Evolutionary conservation across 345 rosid genomes (phyloP).

Genomic region (Rhodamnia rubescens): DNA sequence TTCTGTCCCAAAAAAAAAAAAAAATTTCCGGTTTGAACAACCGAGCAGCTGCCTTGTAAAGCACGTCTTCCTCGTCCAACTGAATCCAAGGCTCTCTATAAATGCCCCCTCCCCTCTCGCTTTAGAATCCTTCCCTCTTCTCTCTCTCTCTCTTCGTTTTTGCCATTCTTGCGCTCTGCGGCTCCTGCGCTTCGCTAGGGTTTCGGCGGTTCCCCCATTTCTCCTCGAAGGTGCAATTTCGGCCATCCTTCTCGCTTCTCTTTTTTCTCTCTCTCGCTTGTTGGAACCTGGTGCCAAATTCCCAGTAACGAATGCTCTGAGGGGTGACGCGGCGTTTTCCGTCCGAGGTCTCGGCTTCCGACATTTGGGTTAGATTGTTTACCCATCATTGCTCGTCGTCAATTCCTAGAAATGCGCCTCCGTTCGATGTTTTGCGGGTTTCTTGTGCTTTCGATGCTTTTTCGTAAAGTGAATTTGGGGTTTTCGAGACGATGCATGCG

Average conservation of each 20-base stretch:
- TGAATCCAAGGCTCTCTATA: slow-evolving; percentile 28
- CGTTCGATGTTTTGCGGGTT: not conserved
- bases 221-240: not conserved
- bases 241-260: not conserved
- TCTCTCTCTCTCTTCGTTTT: not conserved
- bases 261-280: not conserved
- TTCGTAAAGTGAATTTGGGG: not conserved
- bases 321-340: not conserved
- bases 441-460: not conserved
- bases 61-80: slow-evolving; percentile 36
- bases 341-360: not conserved
- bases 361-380: not conserved
- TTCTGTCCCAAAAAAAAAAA: no score
- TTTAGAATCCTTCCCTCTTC: slow-evolving; percentile 9
- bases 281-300: not conserved
- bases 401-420: not conserved
- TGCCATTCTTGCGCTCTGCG: slow-evolving; percentile 5
- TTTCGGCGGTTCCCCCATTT: not conserved
- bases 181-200: not conserved
- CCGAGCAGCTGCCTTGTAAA: slow-evolving; percentile 26
- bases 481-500: not conserved
- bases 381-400: not conserved
- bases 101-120: slow-evolving; percentile 23
- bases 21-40: not conserved
- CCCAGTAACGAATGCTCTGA: not conserved